Base-by-base conservation (phyloP, 495 filamentous ascomycete genomes). In the Hypoxylon trugodes region DNA sequence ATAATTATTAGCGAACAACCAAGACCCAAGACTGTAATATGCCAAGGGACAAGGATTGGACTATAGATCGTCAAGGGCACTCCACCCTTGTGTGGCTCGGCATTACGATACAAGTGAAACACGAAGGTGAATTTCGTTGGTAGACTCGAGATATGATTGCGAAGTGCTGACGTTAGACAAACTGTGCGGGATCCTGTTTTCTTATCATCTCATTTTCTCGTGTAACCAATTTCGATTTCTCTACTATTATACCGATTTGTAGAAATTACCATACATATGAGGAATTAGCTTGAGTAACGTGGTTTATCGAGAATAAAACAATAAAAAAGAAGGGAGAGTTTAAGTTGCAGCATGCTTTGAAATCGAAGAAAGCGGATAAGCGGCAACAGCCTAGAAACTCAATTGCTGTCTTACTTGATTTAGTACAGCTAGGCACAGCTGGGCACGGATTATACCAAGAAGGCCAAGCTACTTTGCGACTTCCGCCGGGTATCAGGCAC, bases 61-160 rank as follows among this genome's bases (percentile, higher is more conserved):
- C 28, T 45, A 45, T 60, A 55, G 62, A 56, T 46, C 28, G 50
- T 59, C 19, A 35, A 40, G 10, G 8, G 50, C 6, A 30, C 50
- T 47, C 51, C 63, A 61, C 37, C n/a, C n/a, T n/a, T n/a, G n/a
- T 46, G 30, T 56, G 56, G 63, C 63, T 66, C 59, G 63, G 63
- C 54, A 59, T 46, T 35, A 37, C 35, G 28, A 35, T 32, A 15
- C 30, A 15, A 25, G 47, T 58, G 43, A 50, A 64, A 64, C 53
- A 64, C 46, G 46, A 58, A 48, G 13, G 13, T 16, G 24, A 15
- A 46, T 47, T 32, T 46, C 22, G 26, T 60, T 55, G 24, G 54
- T 19, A 49, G 55, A 35, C 21, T 21, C 2, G 26, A 7, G 32
- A 45, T 30, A 18, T 33, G 48, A 35, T 49, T 59, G 35, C 45